Evolutionary conservation across 495 filamentous ascomycete species (phyloP), one percentile per base, ranked within the genome.

Genomic region (Annulohypoxylon nitens): DNA sequence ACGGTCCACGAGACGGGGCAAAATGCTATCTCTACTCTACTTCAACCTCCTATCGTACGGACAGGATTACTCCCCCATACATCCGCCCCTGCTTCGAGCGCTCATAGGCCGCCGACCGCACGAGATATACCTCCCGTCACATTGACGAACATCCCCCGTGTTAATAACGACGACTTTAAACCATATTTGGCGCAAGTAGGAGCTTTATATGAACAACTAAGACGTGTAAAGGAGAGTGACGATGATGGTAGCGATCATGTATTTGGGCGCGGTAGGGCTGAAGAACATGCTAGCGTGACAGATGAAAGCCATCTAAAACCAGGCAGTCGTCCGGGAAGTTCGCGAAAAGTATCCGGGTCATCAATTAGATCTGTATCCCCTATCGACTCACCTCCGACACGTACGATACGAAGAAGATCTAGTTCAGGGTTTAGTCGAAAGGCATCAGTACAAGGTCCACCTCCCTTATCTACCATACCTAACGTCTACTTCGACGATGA

Each of bases 111-210:
- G 5, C 96, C 96, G 0, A 94, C 93, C n/a, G 84, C 95, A 6
- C 89, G 88, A 81, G 96, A 99, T 79, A 99, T 99, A 54, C 94
- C 96, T 0, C 95, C 96, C 0, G 96, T 99, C 7, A 92, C 93
- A 0, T 84, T 99, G 61, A 95, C 95, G 4, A 97, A 97, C 64
- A 94, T 98, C 58, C 88, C 91, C 1, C 92, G 92, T 73, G 86
- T 98, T 36, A 93, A 98, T 14, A 76, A 88, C 0, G 88, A 90
- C 64, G 90, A 89, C 20, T 98, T 99, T 80, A 89, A 89, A 47
- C 85, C 91, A 2, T 99, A 98, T 78, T 83, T 99, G 2, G 85
- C 90, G 2, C 91, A 96, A 78, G 91, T 96, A 23, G 93, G 93
- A 9, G 86, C 90, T 2, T 76, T 97, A 34, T 96, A 95, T 74